A percentile compares a stretch with the other conserved stretches of the same genome.
These are phyloP conservation scores for Eimeria praecox DNA, from an alignment of 169 alveolate genomes.

Conservation along the genomic window DNA sequence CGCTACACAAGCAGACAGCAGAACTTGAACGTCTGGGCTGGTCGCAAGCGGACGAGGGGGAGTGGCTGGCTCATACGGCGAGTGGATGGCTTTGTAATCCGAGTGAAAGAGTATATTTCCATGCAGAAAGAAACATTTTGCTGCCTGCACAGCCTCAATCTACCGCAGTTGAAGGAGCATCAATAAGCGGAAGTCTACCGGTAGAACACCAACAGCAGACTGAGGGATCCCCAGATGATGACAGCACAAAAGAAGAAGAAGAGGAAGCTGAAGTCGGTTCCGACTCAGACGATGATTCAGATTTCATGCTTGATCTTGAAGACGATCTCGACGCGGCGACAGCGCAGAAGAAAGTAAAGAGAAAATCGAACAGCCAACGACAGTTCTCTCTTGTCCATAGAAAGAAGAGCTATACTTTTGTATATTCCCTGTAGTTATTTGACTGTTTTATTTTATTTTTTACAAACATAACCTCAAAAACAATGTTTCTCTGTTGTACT, in stretches of 20 bases:
- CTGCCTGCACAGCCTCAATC: slow-evolving; percentile 1
- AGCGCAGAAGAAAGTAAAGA: slow-evolving; percentile 46
- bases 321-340: slow-evolving; percentile 67
- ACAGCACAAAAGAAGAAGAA: background rate
- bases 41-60: slow-evolving; percentile 17
- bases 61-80: slow-evolving; percentile 37
- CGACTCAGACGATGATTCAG: slow-evolving; percentile 26
- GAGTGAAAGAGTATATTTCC: slow-evolving; percentile 11
- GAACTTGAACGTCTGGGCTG: slow-evolving; percentile 29
- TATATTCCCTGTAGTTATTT: too few relatives aligned
- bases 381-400: background rate
- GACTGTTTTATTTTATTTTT: too few relatives aligned
- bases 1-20: background rate
- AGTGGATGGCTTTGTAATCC: slow-evolving; percentile 64
- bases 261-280: background rate
- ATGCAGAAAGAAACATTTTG: slow-evolving; percentile 27
- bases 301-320: slow-evolving; percentile 58
- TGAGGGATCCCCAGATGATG: background rate
- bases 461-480: background rate
- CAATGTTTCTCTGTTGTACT: background rate
- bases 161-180: background rate
- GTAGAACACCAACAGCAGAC: background rate
- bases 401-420: too few relatives aligned
- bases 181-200: background rate
- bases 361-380: background rate